A percentile compares a stretch with the other conserved stretches of the same genome.
Conservation (phyloP, 371 early-diverging fungal species). For the Blyttiomyces sp. region DNA sequence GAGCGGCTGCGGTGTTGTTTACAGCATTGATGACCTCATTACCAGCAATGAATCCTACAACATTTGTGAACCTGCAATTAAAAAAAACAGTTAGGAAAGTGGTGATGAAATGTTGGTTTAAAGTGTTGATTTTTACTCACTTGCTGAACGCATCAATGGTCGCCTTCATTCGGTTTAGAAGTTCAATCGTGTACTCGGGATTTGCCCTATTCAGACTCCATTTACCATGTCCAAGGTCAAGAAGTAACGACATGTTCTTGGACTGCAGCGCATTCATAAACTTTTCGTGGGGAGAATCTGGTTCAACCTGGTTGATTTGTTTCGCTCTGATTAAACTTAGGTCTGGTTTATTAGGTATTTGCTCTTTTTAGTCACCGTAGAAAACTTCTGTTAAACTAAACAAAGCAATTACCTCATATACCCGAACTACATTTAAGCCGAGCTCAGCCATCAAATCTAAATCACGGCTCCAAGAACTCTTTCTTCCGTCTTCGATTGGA, state of each 20-base stretch:
- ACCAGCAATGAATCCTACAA: slow-evolving; percentile 19
- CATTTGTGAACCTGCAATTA: slow-evolving; percentile 9
- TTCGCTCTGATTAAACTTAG: background rate
- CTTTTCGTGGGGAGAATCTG: slow-evolving; percentile 4
- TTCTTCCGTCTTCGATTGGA: slow-evolving; percentile 8
- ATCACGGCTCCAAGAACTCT: slow-evolving; percentile 7
- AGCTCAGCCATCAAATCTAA: slow-evolving; percentile 11
- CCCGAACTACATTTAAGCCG: slow-evolving; percentile 17
- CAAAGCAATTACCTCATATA: slow-evolving; percentile 17
- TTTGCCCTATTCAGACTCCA: slow-evolving; percentile 1
- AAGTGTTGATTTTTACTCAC: slow-evolving; percentile 7
- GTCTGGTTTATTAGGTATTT: background rate
- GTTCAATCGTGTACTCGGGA: slow-evolving; percentile 6
- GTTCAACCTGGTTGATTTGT: slow-evolving; percentile 8
- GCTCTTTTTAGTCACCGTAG: background rate
- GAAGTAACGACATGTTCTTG: slow-evolving; percentile 11
- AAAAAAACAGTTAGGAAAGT: background rate
- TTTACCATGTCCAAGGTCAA: slow-evolving; percentile 15
- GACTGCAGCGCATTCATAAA: slow-evolving; percentile 14
- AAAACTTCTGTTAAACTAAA: background rate
- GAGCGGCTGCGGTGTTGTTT: slow-evolving; percentile 10
- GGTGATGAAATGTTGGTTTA: background rate
- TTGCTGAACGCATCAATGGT: slow-evolving; percentile 19
- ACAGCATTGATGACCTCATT: slow-evolving; percentile 20
- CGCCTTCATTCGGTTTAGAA: slow-evolving; percentile 4